Evolutionary conservation across 2,329 filamentous ascomycete genomes (phyloP).

Genomic region (Microsporum audouinii): DNA sequence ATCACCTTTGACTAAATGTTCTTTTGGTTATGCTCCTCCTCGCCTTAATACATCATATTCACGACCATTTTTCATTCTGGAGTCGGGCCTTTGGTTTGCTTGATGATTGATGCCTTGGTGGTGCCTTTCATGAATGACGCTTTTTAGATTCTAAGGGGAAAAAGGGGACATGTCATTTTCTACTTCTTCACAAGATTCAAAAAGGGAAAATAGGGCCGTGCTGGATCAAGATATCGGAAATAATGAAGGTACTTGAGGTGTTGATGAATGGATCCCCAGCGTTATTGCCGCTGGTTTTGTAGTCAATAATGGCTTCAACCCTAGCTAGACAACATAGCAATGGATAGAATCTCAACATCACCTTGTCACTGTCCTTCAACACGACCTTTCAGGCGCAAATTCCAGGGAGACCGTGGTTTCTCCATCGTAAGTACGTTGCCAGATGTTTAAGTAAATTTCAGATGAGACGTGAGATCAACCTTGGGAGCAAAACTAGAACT

Average conservation of each 20-base stretch:
- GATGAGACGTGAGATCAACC: too few species aligned
- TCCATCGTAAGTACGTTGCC: not conserved
- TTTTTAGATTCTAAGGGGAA: not conserved
- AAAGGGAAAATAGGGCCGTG: not conserved
- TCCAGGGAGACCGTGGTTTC: not conserved
- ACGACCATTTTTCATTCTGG: not conserved
- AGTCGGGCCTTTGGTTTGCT: not conserved
- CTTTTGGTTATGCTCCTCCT: not conserved
- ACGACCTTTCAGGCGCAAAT: not conserved
- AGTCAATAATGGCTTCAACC: not conserved
- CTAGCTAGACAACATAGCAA: not conserved
- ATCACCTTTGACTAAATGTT: constrained; percentile 53
- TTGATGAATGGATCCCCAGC: not conserved
- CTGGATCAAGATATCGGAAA: constrained; percentile 1
- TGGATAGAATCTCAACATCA: not conserved
- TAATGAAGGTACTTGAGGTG: not conserved
- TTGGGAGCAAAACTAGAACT: too few species aligned
- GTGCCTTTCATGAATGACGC: not conserved
- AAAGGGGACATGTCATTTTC: not conserved
- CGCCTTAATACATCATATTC: not conserved
- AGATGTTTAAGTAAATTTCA: too few species aligned
- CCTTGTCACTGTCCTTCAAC: too few species aligned
- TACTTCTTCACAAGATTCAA: not conserved
- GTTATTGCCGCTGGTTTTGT: not conserved
- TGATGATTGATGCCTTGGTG: not conserved